Percentiles rank a stretch among this genome's conserved stretches.
phyloP scores from a whole-genome alignment of 495 filamentous ascomycete species.

The Hyaloscypha finlandica region DNA sequence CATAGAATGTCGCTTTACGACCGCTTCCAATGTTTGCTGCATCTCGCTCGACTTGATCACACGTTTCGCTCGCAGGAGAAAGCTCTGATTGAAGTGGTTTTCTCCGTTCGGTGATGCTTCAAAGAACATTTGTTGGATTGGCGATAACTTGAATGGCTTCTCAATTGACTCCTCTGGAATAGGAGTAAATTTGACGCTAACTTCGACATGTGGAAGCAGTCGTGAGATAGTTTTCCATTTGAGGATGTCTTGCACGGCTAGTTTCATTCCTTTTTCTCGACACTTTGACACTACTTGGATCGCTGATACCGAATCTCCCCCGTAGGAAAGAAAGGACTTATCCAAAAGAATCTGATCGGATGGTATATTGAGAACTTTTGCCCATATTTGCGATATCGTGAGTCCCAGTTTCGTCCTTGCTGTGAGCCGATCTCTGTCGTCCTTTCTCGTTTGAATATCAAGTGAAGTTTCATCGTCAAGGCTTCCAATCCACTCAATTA shows the following conservation, averaged over 20 bases:
- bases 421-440: conserved; percentile 17
- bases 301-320: conserved; percentile 41
- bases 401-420: conserved; percentile 38
- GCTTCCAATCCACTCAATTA: background rate
- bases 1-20: conserved; percentile 70
- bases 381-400: conserved; percentile 44
- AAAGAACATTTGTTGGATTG: conserved; percentile 73
- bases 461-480: background rate
- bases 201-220: background rate
- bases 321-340: conserved; percentile 34
- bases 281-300: conserved; percentile 35
- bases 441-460: background rate
- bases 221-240: conserved; percentile 8
- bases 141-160: conserved; percentile 63
- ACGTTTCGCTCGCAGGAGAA: conserved; percentile 59
- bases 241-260: conserved; percentile 29
- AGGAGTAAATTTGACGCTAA: background rate
- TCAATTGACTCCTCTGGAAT: conserved; percentile 38
- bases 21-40: conserved; percentile 52
- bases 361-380: conserved; percentile 53
- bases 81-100: conserved; percentile 74
- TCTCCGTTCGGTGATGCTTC: conserved; percentile 48
- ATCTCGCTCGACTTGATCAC: conserved; percentile 49
- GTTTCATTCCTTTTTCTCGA: conserved; percentile 16
- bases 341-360: conserved; percentile 22